These are phyloP conservation scores for Penicillium goetzii DNA, from an alignment of 495 filamentous ascomycete genomes.

Conservation along the genomic window DNA sequence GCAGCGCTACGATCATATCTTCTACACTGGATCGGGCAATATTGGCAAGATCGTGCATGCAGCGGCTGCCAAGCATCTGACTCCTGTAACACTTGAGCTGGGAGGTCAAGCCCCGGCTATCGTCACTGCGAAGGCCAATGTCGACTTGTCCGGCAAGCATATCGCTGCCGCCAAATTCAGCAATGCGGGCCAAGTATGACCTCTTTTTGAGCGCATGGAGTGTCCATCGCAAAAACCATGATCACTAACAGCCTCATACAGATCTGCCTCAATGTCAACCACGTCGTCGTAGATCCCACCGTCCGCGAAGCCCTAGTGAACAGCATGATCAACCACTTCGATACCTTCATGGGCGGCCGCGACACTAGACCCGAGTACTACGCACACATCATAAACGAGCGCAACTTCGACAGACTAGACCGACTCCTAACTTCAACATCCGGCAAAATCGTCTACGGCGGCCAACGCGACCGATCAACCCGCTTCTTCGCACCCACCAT, in stretches of 20 bases:
- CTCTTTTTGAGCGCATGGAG: neutral
- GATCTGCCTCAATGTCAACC: conserved; percentile 83
- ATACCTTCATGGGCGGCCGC: conserved; percentile 67
- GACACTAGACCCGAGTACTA: conserved; percentile 64
- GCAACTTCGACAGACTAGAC: conserved; percentile 77
- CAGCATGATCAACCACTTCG: conserved; percentile 62
- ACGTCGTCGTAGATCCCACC: conserved; percentile 73
- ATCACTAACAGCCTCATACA: conserved; percentile 7
- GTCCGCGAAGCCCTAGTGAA: conserved; percentile 68
- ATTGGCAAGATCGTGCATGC: conserved; percentile 81
- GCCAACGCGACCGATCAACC: conserved; percentile 65
- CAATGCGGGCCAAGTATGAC: conserved; percentile 70
- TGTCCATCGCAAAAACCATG: neutral
- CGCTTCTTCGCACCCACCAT: conserved; percentile 80
- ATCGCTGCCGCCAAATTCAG: conserved; percentile 78
- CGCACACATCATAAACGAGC: conserved; percentile 73
- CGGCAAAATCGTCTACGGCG: conserved; percentile 78
- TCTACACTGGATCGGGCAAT: conserved; percentile 77
- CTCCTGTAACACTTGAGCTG: conserved; percentile 80
- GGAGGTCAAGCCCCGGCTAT: conserved; percentile 87
- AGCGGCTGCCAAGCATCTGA: conserved; percentile 88
- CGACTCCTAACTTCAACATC: conserved; percentile 69
- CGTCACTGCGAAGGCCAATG: conserved; percentile 74
- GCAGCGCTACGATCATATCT: conserved; percentile 90
- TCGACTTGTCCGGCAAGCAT: conserved; percentile 71